Percentiles rank a stretch among this genome's conserved stretches.
Evolutionary conservation across 495 filamentous ascomycete genomes (phyloP).

Genomic region (Rusavskia elegans): DNA sequence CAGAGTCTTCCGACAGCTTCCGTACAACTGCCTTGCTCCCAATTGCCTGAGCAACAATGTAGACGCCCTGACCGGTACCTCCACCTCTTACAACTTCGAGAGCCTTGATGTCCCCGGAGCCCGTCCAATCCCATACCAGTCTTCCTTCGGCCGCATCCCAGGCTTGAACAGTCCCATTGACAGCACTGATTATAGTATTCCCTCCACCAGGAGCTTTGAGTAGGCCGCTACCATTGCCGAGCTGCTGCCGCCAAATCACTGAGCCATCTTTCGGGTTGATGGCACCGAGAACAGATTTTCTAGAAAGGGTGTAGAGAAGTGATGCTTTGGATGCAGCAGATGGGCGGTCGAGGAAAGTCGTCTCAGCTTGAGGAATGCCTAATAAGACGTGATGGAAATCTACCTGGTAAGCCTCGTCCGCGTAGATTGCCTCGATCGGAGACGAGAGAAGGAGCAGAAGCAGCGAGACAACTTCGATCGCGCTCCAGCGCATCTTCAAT

Average conservation of each 20-base stretch:
- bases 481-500: conserved; percentile 12
- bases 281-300: conserved; percentile 66
- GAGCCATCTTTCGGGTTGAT: conserved; percentile 76
- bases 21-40: conserved; percentile 40
- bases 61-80: conserved; percentile 50
- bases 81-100: conserved; percentile 65
- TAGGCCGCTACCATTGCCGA: conserved; percentile 36
- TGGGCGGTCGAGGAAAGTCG: conserved; percentile 91
- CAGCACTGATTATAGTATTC: conserved; percentile 54
- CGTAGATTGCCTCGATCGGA: conserved; percentile 51
- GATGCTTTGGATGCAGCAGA: conserved; percentile 66
- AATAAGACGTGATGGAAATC: conserved; percentile 89
- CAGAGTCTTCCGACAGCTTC: conserved; percentile 55
- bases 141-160: conserved; percentile 76
- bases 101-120: conserved; percentile 45
- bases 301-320: conserved; percentile 78
- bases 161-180: conserved; percentile 48
- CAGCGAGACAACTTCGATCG: conserved; percentile 1
- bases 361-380: conserved; percentile 60
- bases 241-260: conserved; percentile 70
- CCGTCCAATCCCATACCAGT: conserved; percentile 53
- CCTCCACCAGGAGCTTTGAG: conserved; percentile 59
- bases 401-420: conserved; percentile 78
- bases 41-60: conserved; percentile 48
- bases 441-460: conserved; percentile 15